Evolutionary conservation across 2,329 filamentous ascomycete species (phyloP).

Genomic region (Aspergillus brasiliensis): DNA sequence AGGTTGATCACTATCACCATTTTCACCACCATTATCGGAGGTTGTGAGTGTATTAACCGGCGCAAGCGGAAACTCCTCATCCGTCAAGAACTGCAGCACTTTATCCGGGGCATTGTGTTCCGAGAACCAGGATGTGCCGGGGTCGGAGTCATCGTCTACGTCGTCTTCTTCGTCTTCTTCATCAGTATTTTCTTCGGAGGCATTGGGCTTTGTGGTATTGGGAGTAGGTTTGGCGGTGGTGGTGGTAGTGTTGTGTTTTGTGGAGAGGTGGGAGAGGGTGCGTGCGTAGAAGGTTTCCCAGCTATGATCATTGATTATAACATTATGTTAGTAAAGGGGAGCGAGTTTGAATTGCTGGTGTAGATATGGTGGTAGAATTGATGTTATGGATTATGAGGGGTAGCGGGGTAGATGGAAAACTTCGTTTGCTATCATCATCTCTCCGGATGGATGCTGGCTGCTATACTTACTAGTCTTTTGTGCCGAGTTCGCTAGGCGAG

Average conservation of each 20-base stretch:
- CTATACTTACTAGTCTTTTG: conserved; percentile 78
- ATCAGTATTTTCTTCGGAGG: conserved; percentile 60
- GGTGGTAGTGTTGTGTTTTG: conserved; percentile 22
- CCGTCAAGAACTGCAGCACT: conserved; percentile 68
- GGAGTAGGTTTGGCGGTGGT: conserved; percentile 23
- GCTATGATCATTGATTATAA: conserved; percentile 47
- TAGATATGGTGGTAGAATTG: background rate
- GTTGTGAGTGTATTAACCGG: conserved; percentile 36
- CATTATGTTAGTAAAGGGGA: conserved; percentile 10
- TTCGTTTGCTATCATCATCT: background rate
- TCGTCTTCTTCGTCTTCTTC: conserved; percentile 68
- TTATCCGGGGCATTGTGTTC: conserved; percentile 86
- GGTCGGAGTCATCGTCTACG: conserved; percentile 69
- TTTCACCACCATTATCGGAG: background rate
- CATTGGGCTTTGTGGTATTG: conserved; percentile 66
- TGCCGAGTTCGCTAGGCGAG: conserved; percentile 78
- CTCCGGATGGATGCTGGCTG: background rate
- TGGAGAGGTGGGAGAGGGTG: conserved; percentile 43
- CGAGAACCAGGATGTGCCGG: conserved; percentile 94
- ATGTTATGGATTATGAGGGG: conserved; percentile 5
- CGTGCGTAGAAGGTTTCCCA: conserved; percentile 61
- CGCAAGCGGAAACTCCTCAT: conserved; percentile 49
- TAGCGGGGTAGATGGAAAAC: conserved; percentile 15
- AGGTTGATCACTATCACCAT: conserved; percentile 22
- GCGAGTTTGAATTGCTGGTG: background rate